Conservation (phyloP, 257 asterid species). For the Lycium barbarum region DNA sequence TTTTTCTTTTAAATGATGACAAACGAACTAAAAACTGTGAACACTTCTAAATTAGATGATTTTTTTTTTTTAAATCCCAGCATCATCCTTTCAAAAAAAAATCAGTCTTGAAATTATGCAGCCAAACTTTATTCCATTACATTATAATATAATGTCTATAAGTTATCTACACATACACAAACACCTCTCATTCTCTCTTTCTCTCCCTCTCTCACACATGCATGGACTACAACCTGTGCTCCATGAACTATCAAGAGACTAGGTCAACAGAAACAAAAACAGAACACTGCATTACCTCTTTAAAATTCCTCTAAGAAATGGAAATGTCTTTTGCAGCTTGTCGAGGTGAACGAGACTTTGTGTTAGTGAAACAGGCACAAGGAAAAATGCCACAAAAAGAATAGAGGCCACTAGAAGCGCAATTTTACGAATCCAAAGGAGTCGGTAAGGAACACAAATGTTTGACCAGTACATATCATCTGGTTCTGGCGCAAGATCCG, state of each 20-base stretch:
- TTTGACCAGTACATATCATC: constrained; percentile 82
- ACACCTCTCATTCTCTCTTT: no score
- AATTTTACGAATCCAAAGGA: constrained; percentile 85
- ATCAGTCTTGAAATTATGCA: not conserved
- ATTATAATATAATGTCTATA: not conserved
- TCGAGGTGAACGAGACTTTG: constrained; percentile 86
- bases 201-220: not conserved
- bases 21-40: not conserved
- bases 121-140: not conserved
- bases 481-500: constrained; percentile 88
- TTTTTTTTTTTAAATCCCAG: not conserved
- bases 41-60: not conserved
- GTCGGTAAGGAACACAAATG: constrained; percentile 70
- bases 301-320: constrained; percentile 52
- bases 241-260: not conserved
- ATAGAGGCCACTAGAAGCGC: constrained; percentile 65
- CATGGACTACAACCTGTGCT: constrained; percentile 12
- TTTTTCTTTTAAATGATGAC: not conserved
- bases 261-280: not conserved
- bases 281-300: constrained; percentile 48
- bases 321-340: constrained; percentile 64
- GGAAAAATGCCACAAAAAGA: constrained; percentile 69
- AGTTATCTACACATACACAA: not conserved
- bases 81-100: not conserved
- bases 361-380: constrained; percentile 77